phyloP scores from a whole-genome alignment of 768 basidiomycete species.

The Rhodotorula paludigena region DNA sequence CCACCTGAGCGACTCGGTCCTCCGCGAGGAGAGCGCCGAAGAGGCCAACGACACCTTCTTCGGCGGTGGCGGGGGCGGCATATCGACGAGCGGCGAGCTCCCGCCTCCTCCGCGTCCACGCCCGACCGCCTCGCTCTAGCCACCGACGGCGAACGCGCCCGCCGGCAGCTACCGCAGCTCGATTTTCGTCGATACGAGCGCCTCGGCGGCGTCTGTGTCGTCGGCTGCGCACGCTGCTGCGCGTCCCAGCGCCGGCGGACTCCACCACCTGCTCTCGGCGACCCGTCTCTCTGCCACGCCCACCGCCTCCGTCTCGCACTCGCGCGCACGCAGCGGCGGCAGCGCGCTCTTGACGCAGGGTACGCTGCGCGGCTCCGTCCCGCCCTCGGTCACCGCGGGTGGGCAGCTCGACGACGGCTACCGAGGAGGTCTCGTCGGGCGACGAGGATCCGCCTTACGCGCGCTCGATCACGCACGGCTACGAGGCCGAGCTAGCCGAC shows the following conservation, averaged over 20 bases:
- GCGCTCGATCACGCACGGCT: not conserved
- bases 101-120: not conserved
- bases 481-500: conserved; percentile 6
- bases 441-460: conserved; percentile 12
- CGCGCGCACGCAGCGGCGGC: not conserved
- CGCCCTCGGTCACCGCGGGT: too few species aligned
- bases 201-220: not conserved
- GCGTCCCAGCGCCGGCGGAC: conserved; percentile 5
- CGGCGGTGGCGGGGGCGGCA: not conserved
- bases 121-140: not conserved
- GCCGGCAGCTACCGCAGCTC: not conserved
- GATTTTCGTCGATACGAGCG: not conserved
- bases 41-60: not conserved
- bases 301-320: not conserved
- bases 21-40: conserved; percentile 29
- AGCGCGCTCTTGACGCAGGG: too few species aligned
- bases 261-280: conserved; percentile 15
- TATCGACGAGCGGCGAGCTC: not conserved
- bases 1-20: conserved; percentile 15
- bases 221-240: conserved; percentile 5
- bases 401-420: not conserved
- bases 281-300: conserved; percentile 1
- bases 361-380: not conserved
- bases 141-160: not conserved
- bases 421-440: conserved; percentile 3